Conservation (phyloP, 2,329 filamentous ascomycete species). For the Golovinomyces cichoracearum region DNA sequence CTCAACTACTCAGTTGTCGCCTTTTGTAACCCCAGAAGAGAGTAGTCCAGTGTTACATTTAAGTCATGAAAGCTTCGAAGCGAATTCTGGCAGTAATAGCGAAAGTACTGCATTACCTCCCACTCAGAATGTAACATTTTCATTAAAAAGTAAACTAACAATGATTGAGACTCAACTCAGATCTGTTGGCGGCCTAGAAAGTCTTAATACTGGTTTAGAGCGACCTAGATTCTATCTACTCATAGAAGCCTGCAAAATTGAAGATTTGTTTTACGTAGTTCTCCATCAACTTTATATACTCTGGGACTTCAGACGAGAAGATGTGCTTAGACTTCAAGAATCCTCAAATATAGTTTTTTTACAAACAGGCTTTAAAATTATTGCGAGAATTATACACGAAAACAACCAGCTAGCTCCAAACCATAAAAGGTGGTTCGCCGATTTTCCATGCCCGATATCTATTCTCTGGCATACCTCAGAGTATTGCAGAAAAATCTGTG, state of each 20-base stretch:
- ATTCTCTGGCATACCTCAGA: conserved; percentile 12
- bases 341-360: conserved; percentile 10
- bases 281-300: conserved; percentile 40
- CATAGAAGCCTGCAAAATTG: conserved; percentile 24
- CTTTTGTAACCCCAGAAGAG: not conserved
- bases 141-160: conserved; percentile 7
- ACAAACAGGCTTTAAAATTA: conserved; percentile 13
- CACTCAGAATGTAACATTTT: conserved; percentile 6
- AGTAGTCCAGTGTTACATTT: not conserved
- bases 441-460: conserved; percentile 20
- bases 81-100: not conserved
- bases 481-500: conserved; percentile 13
- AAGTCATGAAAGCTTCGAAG: not conserved
- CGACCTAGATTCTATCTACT: conserved; percentile 28
- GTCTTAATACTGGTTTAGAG: conserved; percentile 17
- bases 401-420: conserved; percentile 19
- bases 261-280: conserved; percentile 37
- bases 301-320: conserved; percentile 17
- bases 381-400: conserved; percentile 21
- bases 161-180: conserved; percentile 11
- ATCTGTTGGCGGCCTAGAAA: conserved; percentile 7
- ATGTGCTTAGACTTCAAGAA: conserved; percentile 15
- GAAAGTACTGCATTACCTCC: not conserved
- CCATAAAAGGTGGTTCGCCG: conserved; percentile 21
- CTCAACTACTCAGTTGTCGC: not conserved